phyloP scores from a whole-genome alignment of 2,329 filamentous ascomycete genomes.

The Aspergillus brunneoviolaceus region DNA sequence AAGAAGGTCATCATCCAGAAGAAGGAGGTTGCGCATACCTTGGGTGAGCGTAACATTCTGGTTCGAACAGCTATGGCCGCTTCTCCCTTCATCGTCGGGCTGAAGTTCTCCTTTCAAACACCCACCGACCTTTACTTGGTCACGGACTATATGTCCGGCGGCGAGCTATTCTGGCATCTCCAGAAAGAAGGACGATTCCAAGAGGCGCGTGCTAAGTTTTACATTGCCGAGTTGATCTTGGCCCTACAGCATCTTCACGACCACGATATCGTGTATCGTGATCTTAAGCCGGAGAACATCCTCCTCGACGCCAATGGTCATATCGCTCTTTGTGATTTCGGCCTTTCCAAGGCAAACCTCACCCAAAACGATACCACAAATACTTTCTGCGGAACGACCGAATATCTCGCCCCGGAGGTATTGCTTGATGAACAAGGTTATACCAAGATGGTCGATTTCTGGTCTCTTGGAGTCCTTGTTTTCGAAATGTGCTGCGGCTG shows the following conservation, averaged over 20 bases:
- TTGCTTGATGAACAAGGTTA: constrained; percentile 94
- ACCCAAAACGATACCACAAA: constrained; percentile 98
- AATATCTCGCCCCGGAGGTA: constrained; percentile 94
- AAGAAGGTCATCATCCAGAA: constrained; percentile 99
- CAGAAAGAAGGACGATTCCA: constrained; percentile 96
- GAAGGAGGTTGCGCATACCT: constrained; percentile 96
- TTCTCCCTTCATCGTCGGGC: constrained; percentile 93
- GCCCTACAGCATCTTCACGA: constrained; percentile 93
- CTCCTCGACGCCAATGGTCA: constrained; percentile 95
- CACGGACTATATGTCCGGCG: constrained; percentile 98
- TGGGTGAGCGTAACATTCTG: constrained; percentile 94
- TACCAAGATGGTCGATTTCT: constrained; percentile 99
- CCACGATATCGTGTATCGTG: constrained; percentile 96
- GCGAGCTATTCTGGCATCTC: constrained; percentile 97
- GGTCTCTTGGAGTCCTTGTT: constrained; percentile 94
- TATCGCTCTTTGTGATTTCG: constrained; percentile 96
- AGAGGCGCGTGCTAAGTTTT: constrained; percentile 94
- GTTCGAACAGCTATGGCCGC: constrained; percentile 94
- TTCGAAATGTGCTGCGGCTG: constrained; percentile 99
- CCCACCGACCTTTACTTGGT: constrained; percentile 96
- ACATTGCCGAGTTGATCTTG: constrained; percentile 95
- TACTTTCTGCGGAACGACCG: constrained; percentile 97
- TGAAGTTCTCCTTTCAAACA: constrained; percentile 99
- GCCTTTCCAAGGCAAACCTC: constrained; percentile 93
- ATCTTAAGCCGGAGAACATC: constrained; percentile 97